phyloP scores from a whole-genome alignment of 1,139 yeast genomes.

The Sugiyamaella japonica region DNA sequence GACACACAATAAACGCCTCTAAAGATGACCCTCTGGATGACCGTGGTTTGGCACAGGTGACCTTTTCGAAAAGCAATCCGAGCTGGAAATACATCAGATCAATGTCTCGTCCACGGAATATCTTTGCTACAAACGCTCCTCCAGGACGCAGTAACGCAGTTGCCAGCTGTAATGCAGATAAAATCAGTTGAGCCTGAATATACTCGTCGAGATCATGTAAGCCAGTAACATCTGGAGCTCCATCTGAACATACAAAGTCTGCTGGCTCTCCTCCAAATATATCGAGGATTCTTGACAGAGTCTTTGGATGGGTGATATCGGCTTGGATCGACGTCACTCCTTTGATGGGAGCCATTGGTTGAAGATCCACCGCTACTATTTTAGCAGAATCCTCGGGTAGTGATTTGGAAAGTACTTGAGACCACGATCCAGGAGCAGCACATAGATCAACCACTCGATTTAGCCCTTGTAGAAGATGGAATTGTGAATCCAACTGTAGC shows the following conservation, averaged over 20 bases:
- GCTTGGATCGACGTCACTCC: constrained; percentile 91
- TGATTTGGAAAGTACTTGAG: constrained; percentile 73
- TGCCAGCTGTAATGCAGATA: constrained; percentile 87
- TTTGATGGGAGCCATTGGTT: constrained; percentile 93
- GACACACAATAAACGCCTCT: constrained; percentile 91
- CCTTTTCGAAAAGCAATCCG: constrained; percentile 78
- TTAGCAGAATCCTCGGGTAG: constrained; percentile 47
- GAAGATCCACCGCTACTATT: constrained; percentile 91
- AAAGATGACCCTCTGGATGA: constrained; percentile 91
- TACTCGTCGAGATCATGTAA: constrained; percentile 95
- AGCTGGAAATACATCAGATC: constrained; percentile 88
- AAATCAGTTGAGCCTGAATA: constrained; percentile 88
- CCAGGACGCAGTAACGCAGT: constrained; percentile 85
- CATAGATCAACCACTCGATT: constrained; percentile 90
- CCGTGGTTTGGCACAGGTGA: constrained; percentile 93
- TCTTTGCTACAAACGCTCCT: constrained; percentile 93
- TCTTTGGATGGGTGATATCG: constrained; percentile 93
- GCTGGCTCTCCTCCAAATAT: constrained; percentile 90
- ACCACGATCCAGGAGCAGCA: constrained; percentile 99
- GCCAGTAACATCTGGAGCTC: constrained; percentile 99
- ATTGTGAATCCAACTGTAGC: constrained; percentile 85
- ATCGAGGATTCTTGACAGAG: constrained; percentile 69
- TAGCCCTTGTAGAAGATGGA: constrained; percentile 72
- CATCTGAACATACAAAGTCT: constrained; percentile 94
- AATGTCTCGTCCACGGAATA: constrained; percentile 92